phyloP scores from a whole-genome alignment of 441 rosid species.

The Pelargonium cotyledonis region DNA sequence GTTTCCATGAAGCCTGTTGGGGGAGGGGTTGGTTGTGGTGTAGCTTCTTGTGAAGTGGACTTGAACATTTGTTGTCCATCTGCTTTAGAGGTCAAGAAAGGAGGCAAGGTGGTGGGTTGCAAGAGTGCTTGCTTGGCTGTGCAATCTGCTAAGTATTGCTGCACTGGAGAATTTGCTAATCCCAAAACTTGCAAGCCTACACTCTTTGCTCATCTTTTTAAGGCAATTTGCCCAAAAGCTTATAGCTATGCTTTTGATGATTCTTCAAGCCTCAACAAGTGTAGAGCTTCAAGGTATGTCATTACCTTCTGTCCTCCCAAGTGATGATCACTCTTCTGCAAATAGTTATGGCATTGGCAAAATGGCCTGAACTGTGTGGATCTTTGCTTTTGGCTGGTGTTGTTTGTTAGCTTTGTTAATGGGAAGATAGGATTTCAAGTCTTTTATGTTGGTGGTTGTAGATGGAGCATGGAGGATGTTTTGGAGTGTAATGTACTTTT shows the following conservation, averaged over 20 bases:
- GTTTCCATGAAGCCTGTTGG: conserved; percentile 85
- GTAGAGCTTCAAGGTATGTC: conserved; percentile 83
- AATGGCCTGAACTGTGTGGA: too few species aligned
- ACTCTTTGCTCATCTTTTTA: conserved; percentile 64
- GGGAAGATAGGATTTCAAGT: too few species aligned
- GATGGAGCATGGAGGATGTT: too few species aligned
- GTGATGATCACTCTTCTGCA: conserved; percentile 17
- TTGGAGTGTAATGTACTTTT: too few species aligned
- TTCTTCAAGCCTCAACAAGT: conserved; percentile 68
- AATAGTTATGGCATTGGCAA: too few species aligned
- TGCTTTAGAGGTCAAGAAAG: conserved; percentile 61
- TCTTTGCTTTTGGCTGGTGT: too few species aligned
- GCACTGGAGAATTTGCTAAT: conserved; percentile 63
- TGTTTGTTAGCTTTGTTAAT: too few species aligned
- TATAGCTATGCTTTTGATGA: conserved; percentile 94
- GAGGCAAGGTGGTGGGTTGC: conserved; percentile 65
- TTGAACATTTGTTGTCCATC: conserved; percentile 79
- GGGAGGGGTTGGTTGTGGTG: conserved; percentile 78
- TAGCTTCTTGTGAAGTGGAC: conserved; percentile 75
- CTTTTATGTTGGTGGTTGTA: too few species aligned
- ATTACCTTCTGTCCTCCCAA: conserved; percentile 89
- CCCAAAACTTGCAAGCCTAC: conserved; percentile 82
- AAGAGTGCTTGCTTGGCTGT: conserved; percentile 92
- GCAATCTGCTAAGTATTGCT: conserved; percentile 82
- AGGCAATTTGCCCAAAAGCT: conserved; percentile 88